Evolutionary conservation across 768 basidiomycete species (phyloP).

Genomic region (Mycena kentingensis): DNA sequence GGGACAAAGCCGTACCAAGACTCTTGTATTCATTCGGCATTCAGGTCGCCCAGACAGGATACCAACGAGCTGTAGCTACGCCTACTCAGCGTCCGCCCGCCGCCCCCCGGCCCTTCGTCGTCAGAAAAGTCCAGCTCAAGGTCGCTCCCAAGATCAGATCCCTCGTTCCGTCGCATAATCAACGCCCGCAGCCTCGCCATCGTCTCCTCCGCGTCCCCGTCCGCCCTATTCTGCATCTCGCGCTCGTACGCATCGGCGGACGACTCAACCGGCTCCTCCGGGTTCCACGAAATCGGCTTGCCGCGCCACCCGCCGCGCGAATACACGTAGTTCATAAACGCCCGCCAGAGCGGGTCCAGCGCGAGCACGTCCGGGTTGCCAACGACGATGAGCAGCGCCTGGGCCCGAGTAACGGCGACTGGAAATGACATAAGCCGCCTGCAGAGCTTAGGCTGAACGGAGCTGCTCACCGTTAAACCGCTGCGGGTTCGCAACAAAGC

Average conservation of each 20-base stretch:
- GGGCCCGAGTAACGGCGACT: constrained; percentile 66
- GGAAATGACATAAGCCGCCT: background rate
- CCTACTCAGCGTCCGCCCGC: background rate
- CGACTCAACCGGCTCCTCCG: constrained; percentile 32
- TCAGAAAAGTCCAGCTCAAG: constrained; percentile 25
- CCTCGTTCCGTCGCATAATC: constrained; percentile 20
- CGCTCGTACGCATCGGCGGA: constrained; percentile 9
- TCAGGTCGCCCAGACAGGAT: too few relatives aligned
- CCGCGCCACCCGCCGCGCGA: constrained; percentile 57
- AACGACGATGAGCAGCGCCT: constrained; percentile 59
- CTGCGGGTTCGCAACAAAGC: constrained; percentile 57
- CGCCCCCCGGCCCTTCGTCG: constrained; percentile 9
- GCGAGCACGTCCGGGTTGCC: constrained; percentile 61
- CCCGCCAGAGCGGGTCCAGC: constrained; percentile 64
- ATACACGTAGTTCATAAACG: constrained; percentile 61
- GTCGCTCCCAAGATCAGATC: too few relatives aligned
- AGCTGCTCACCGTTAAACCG: constrained; percentile 59
- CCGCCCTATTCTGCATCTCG: constrained; percentile 15
- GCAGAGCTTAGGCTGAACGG: background rate
- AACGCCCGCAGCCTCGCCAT: constrained; percentile 23
- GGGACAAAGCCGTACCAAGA: too few relatives aligned
- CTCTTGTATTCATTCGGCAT: too few relatives aligned
- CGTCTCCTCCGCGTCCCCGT: constrained; percentile 26
- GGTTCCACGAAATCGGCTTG: constrained; percentile 52
- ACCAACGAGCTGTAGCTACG: background rate